Base-by-base conservation (phyloP, 2,329 filamentous ascomycete genomes). In the Trichoderma atroviride region DNA sequence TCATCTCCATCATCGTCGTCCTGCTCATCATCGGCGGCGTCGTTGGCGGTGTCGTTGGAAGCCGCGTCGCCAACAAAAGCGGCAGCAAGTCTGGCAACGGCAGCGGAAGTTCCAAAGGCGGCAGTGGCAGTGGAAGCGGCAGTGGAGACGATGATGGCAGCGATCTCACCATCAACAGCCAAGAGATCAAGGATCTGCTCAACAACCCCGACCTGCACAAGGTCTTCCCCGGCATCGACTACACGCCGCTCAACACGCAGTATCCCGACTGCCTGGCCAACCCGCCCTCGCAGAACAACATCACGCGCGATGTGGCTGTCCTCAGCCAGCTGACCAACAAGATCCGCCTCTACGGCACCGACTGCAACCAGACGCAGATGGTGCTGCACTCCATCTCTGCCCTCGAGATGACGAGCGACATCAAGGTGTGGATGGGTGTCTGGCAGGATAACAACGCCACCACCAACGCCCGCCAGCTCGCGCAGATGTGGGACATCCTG, bases 351-450 rank as follows among this genome's bases (percentile, higher is more conserved):
- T 98, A 98, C 78, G 95, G 95, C 61, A 98, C 93, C 14, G 95
- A 98, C 81, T 98, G 95, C 85, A 97, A 97, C 80, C 95, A 98
- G 81, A 98, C 95, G 0, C 88, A 97, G 79, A 96, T 98, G 92
- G 88, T 96, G 0, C 83, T 98, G 10, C 90, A 96, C 75, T 90
- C 94, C 24, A 91, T 98, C 74, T 85, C 92, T 69, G 86, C 86
- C 62, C 85, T 98, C 14, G 85, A 91, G 64, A 82, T 97, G 74
- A 86, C 91, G 67, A 85, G 87, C 69, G 83, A 83, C 1, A 89
- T 97, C 83, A 97, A 96, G 79, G 84, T 98, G 71, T 98, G 95
- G 95, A 84, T 98, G 56, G 95, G 95, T 19, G 94, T 98, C 4
- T 97, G 94, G 93, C 91, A 97, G 71, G 94, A 96, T 77, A 86